Conservation (phyloP, 768 basidiomycete species). For the Kwoniella dejecticola region DNA sequence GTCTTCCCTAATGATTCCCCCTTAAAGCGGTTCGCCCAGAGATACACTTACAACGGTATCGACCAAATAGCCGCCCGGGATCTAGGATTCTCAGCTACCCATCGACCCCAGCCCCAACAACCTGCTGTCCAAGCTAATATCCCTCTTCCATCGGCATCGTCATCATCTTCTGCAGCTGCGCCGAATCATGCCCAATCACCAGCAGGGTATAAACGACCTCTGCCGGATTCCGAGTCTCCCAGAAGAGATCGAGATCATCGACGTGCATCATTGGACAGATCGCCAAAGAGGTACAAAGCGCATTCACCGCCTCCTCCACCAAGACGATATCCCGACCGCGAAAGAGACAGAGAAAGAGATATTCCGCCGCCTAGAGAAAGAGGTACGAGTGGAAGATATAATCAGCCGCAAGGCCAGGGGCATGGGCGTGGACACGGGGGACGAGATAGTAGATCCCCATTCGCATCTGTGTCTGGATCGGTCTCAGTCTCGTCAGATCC, state of each 20-base stretch:
- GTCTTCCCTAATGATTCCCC: constrained; percentile 83
- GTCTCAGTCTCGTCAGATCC: background rate
- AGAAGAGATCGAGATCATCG: constrained; percentile 3
- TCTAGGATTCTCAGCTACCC: constrained; percentile 70
- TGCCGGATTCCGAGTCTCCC: constrained; percentile 13
- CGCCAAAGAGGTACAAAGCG: constrained; percentile 37
- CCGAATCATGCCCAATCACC: constrained; percentile 20
- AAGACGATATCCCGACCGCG: constrained; percentile 17
- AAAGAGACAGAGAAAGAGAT: constrained; percentile 13
- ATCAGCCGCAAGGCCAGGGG: background rate
- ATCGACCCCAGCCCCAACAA: constrained; percentile 37
- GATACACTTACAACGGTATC: constrained; percentile 76
- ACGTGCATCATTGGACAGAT: constrained; percentile 23
- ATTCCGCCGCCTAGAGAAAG: constrained; percentile 11
- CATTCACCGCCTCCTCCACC: constrained; percentile 35
- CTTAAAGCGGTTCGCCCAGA: constrained; percentile 80
- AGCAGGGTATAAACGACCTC: constrained; percentile 12
- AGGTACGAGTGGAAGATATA: constrained; percentile 1
- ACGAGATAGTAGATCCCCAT: constrained; percentile 14
- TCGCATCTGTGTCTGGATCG: background rate
- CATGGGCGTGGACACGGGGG: no score
- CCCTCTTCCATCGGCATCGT: constrained; percentile 4
- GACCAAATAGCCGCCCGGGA: constrained; percentile 89
- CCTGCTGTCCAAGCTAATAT: constrained; percentile 5
- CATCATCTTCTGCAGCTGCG: no score